Conservation (phyloP, 1,139 yeast species). For the Yamadazyma triangularis region DNA sequence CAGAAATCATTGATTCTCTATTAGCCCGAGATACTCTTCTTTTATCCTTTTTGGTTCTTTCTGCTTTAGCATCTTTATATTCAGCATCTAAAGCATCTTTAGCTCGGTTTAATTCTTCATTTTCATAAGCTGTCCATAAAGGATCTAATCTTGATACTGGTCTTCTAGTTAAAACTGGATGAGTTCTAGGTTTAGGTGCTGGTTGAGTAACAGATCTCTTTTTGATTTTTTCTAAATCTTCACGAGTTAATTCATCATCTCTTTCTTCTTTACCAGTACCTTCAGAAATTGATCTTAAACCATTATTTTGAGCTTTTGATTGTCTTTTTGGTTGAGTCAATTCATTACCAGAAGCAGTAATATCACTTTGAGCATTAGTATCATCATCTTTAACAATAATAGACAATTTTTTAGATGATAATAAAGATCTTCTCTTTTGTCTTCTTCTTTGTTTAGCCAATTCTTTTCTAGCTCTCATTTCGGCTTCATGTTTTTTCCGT, state of each 20-base stretch:
- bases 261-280: constrained; percentile 18
- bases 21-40: too few species aligned
- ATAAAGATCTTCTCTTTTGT: constrained; percentile 40
- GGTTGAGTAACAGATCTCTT: constrained; percentile 48
- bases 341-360: constrained; percentile 16
- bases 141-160: constrained; percentile 76
- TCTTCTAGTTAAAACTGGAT: constrained; percentile 44
- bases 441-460: constrained; percentile 43
- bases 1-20: constrained; percentile 39
- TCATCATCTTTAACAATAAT: constrained; percentile 34
- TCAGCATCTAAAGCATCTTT: constrained; percentile 41
- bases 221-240: constrained; percentile 40
- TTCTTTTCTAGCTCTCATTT: constrained; percentile 40
- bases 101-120: constrained; percentile 44
- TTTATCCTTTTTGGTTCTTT: constrained; percentile 15
- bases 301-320: constrained; percentile 16
- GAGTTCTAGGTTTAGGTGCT: constrained; percentile 33
- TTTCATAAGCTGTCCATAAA: constrained; percentile 44
- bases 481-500: constrained; percentile 49
- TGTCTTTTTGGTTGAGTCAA: constrained; percentile 39
- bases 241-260: constrained; percentile 31
- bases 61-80: constrained; percentile 12
- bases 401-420: constrained; percentile 38
- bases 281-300: constrained; percentile 37
- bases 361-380: constrained; percentile 32